Conservation (phyloP, 2,329 filamentous ascomycete species). For the Dactylellina drechsleri region DNA sequence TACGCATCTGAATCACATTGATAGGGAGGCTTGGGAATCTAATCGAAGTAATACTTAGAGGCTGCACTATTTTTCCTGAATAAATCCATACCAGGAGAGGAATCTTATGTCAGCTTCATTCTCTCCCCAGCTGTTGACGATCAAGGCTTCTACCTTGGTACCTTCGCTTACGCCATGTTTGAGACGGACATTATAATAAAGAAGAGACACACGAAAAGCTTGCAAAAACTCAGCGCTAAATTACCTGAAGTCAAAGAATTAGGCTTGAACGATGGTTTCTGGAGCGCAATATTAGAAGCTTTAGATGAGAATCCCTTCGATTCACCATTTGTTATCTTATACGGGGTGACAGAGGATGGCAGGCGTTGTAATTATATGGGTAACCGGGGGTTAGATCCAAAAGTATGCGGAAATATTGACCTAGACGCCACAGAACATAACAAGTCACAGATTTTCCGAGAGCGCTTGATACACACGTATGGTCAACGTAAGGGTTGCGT, state of each 20-base stretch:
- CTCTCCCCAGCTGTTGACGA: conserved; percentile 56
- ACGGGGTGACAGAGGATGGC: conserved; percentile 36
- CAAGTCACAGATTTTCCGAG: conserved; percentile 31
- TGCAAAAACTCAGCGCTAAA: conserved; percentile 55
- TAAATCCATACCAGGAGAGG: conserved; percentile 52
- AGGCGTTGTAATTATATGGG: conserved; percentile 45
- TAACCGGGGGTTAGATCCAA: conserved; percentile 32
- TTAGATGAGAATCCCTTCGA: conserved; percentile 56
- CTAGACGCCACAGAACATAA: conserved; percentile 11
- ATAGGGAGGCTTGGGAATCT: background rate
- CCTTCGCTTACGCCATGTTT: conserved; percentile 56
- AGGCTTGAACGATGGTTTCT: conserved; percentile 47
- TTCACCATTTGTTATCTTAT: conserved; percentile 57
- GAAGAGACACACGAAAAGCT: conserved; percentile 55
- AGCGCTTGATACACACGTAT: conserved; percentile 45
- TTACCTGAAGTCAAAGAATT: conserved; percentile 38
- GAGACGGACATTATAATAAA: conserved; percentile 56
- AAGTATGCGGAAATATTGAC: conserved; percentile 37
- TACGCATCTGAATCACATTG: background rate
- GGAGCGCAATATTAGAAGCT: conserved; percentile 55
- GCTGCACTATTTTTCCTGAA: conserved; percentile 46
- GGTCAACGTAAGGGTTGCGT: conserved; percentile 24
- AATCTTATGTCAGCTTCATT: conserved; percentile 57
- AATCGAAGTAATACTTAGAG: conserved; percentile 2
- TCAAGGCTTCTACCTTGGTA: conserved; percentile 53